These are phyloP conservation scores for Yamadazyma endophytica DNA, from an alignment of 805 yeast genomes.

Conservation along the genomic window DNA sequence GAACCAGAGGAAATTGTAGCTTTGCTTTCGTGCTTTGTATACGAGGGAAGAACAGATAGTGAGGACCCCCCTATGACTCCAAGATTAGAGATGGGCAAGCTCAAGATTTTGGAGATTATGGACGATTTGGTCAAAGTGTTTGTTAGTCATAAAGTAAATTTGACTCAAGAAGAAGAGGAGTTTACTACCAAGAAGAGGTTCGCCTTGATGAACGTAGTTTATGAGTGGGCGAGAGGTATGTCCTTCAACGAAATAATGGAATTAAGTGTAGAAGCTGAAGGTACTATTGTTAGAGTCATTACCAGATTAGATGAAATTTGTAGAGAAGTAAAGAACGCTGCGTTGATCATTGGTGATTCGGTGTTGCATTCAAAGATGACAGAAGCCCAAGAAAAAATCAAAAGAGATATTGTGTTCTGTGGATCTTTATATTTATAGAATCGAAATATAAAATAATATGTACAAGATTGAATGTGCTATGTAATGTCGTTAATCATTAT, in stretches of 20 bases:
- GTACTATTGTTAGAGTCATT: constrained; percentile 93
- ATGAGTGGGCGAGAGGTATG: constrained; percentile 96
- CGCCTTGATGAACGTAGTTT: constrained; percentile 88
- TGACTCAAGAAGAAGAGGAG: constrained; percentile 81
- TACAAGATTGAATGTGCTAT: neutral
- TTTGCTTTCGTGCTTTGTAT: constrained; percentile 83
- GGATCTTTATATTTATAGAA: constrained; percentile 85
- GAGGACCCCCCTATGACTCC: constrained; percentile 68
- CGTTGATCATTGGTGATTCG: constrained; percentile 91
- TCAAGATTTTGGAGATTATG: constrained; percentile 67
- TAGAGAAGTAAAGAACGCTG: constrained; percentile 90
- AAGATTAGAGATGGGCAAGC: constrained; percentile 65
- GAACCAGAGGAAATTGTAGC: constrained; percentile 98
- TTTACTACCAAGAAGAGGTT: constrained; percentile 82
- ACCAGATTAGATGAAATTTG: constrained; percentile 93
- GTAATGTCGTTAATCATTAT: neutral
- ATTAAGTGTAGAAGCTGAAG: constrained; percentile 87
- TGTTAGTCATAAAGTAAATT: constrained; percentile 61
- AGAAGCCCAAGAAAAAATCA: constrained; percentile 89
- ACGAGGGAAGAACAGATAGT: constrained; percentile 72
- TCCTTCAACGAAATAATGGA: constrained; percentile 89
- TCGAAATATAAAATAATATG: no score
- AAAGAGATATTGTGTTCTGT: constrained; percentile 95
- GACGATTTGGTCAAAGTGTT: constrained; percentile 58
- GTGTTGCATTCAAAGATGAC: constrained; percentile 85